These are phyloP conservation scores for Fusarium sp. DNA, from an alignment of 2,329 filamentous ascomycete genomes.

Conservation along the genomic window DNA sequence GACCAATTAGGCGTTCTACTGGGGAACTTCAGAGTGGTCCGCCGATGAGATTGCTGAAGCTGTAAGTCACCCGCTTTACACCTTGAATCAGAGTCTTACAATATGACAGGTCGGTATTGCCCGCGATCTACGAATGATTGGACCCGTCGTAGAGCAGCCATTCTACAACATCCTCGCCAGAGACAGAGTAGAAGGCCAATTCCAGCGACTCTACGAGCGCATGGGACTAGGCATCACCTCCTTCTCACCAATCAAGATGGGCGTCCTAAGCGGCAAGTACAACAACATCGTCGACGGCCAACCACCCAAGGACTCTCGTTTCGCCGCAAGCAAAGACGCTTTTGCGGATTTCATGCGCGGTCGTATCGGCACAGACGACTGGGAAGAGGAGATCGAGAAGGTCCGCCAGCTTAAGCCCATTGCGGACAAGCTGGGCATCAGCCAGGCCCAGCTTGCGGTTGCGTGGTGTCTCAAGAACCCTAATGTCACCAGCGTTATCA, in stretches of 20 bases:
- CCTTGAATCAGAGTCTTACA: background rate
- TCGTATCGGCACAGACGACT: constrained; percentile 61
- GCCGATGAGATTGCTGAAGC: constrained; percentile 77
- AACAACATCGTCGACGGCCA: constrained; percentile 64
- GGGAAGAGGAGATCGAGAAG: constrained; percentile 63
- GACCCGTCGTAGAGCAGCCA: constrained; percentile 75
- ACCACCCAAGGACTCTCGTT: constrained; percentile 69
- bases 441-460: constrained; percentile 64
- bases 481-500: constrained; percentile 67
- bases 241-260: constrained; percentile 70
- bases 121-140: constrained; percentile 70
- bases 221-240: constrained; percentile 72
- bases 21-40: constrained; percentile 73
- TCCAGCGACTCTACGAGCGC: constrained; percentile 70
- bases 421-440: constrained; percentile 69
- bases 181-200: constrained; percentile 74
- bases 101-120: constrained; percentile 63
- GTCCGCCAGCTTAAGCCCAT: constrained; percentile 61
- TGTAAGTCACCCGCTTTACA: constrained; percentile 28
- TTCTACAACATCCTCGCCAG: constrained; percentile 75
- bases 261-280: constrained; percentile 76
- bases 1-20: constrained; percentile 68
- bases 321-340: constrained; percentile 68
- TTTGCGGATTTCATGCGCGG: constrained; percentile 69
- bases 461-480: constrained; percentile 68